phyloP scores from a whole-genome alignment of 768 basidiomycete species.

The Hirschioporus abietinus region DNA sequence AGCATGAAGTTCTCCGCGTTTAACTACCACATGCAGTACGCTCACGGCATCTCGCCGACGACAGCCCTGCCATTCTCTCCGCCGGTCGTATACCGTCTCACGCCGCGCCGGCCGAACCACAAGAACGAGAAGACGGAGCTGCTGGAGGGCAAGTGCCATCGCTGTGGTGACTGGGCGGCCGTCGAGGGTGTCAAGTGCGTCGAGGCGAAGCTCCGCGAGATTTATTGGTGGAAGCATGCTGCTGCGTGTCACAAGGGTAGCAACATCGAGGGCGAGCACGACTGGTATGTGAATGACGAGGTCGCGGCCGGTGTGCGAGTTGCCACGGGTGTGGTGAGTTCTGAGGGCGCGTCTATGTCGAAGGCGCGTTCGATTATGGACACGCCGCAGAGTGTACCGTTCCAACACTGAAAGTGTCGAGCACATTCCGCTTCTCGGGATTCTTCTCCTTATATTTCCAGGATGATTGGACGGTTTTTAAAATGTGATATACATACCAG shows the following conservation, averaged over 20 bases:
- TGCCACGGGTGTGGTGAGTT: background rate
- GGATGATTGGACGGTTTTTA: background rate
- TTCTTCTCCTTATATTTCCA: background rate
- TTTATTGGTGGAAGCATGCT: constrained; percentile 87
- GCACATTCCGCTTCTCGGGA: background rate
- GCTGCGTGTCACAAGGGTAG: constrained; percentile 66
- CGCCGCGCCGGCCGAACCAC: constrained; percentile 37
- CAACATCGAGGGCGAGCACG: constrained; percentile 48
- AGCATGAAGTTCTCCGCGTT: constrained; percentile 78
- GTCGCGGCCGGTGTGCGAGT: constrained; percentile 17
- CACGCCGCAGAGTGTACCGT: background rate
- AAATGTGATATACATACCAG: background rate
- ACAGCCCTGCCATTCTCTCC: constrained; percentile 75
- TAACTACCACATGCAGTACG: constrained; percentile 83
- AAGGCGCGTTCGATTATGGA: background rate
- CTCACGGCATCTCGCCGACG: constrained; percentile 67
- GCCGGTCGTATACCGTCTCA: constrained; percentile 54
- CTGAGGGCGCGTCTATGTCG: background rate
- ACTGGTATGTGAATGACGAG: constrained; percentile 52
- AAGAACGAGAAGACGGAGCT: constrained; percentile 58
- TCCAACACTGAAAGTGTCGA: background rate
- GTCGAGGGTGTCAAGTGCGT: constrained; percentile 72
- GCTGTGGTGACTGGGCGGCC: constrained; percentile 65
- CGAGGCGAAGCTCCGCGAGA: constrained; percentile 65
- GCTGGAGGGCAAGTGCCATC: constrained; percentile 73